phyloP scores from a whole-genome alignment of 768 basidiomycete genomes.

The Rhodotorula diobovata region DNA sequence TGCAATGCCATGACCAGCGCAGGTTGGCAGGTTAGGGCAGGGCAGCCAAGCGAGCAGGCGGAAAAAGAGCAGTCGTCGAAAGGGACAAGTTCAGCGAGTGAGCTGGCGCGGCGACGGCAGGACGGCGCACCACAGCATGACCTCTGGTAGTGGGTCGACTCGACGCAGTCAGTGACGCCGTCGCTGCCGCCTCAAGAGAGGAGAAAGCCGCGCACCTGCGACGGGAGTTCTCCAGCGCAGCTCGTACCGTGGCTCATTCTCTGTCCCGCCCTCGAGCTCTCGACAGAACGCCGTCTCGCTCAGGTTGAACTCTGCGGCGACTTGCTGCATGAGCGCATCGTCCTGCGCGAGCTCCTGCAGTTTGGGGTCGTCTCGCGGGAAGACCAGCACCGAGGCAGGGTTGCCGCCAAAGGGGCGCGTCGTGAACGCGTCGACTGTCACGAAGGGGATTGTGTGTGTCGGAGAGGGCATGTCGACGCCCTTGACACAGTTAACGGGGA shows the following conservation, averaged over 20 bases:
- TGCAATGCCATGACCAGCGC: background rate
- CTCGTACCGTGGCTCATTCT: slow-evolving; percentile 28
- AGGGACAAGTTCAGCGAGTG: background rate
- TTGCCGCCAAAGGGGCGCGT: slow-evolving; percentile 44
- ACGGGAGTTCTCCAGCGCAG: slow-evolving; percentile 46
- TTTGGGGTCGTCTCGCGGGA: slow-evolving; percentile 13
- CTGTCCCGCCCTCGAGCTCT: background rate
- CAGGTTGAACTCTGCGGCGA: slow-evolving; percentile 44
- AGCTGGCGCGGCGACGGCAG: background rate
- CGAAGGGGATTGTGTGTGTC: slow-evolving; percentile 15
- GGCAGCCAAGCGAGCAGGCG: no score
- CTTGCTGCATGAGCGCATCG: slow-evolving; percentile 14
- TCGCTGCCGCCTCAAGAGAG: background rate
- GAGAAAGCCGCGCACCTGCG: background rate
- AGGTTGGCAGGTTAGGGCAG: background rate
- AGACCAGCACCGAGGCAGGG: slow-evolving; percentile 46
- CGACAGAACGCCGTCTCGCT: slow-evolving; percentile 43
- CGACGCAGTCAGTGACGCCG: background rate
- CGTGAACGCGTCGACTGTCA: slow-evolving; percentile 48
- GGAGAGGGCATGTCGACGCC: background rate
- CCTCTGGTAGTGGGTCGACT: slow-evolving; percentile 28
- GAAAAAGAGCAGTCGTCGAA: background rate
- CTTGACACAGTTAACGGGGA: no score
- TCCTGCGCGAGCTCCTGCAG: slow-evolving; percentile 16
- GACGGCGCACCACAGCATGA: slow-evolving; percentile 41